Conservation (phyloP, 2,329 filamentous ascomycete genomes). For the Scolecobasidium constrictum region DNA sequence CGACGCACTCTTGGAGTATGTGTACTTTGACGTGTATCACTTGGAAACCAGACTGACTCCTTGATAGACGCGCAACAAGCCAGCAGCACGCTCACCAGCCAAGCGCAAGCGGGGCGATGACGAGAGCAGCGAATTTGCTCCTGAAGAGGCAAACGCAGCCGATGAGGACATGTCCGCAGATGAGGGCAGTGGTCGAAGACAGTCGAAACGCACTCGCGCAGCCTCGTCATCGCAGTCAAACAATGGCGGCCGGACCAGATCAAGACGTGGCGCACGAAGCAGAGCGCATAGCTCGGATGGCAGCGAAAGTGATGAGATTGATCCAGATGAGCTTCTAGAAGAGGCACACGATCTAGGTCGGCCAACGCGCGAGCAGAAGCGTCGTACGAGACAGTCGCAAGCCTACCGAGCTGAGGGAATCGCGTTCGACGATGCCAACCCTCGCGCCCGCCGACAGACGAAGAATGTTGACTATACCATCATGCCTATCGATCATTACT, state of each 20-base stretch:
- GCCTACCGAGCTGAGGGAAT: conserved; percentile 20
- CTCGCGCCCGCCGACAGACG: conserved; percentile 44
- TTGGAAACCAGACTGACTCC: conserved; percentile 4
- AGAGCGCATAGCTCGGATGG: conserved; percentile 33
- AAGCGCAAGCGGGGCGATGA: conserved; percentile 33
- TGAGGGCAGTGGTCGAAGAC: conserved; percentile 24
- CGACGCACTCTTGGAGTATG: conserved; percentile 10
- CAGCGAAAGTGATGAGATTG: conserved; percentile 37
- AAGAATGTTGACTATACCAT: conserved; percentile 8
- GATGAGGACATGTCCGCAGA: conserved; percentile 42
- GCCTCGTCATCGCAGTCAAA: conserved; percentile 3
- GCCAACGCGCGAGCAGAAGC: conserved; percentile 23
- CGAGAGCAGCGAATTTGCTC: conserved; percentile 54
- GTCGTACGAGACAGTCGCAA: conserved; percentile 16
- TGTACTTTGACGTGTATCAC: conserved; percentile 18
- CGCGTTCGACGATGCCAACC: conserved; percentile 40
- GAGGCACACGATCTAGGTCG: conserved; percentile 47
- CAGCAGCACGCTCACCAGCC: conserved; percentile 23
- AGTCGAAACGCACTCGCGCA: conserved; percentile 20
- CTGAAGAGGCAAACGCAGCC: conserved; percentile 46
- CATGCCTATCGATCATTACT: conserved; percentile 57
- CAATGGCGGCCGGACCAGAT: neutral
- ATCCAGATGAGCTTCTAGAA: conserved; percentile 39
- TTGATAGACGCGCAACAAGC: conserved; percentile 15
- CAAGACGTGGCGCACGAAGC: neutral